A percentile compares a stretch with the other conserved stretches of the same genome.
These are phyloP conservation scores for Trametes pubescens DNA, from an alignment of 1,284 basidiomycete species.

Conservation along the genomic window DNA sequence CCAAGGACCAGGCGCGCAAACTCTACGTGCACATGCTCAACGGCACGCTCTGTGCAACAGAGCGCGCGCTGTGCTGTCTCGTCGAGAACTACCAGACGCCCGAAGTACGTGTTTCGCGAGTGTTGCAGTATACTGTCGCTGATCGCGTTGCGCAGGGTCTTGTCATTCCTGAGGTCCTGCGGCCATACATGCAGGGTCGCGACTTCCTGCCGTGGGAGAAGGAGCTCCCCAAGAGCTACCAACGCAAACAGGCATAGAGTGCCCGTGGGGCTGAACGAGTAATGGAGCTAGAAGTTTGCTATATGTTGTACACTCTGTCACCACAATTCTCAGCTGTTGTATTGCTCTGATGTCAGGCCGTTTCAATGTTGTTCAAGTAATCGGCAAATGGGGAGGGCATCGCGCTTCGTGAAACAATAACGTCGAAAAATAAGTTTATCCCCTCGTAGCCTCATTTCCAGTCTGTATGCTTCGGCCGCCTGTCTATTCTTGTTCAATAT, in stretches of 20 bases:
- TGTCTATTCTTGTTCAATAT: too few species aligned
- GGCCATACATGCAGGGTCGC: conserved; percentile 96
- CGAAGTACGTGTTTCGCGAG: conserved; percentile 64
- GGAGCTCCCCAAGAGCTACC: conserved; percentile 81
- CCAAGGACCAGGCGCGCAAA: conserved; percentile 87
- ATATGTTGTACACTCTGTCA: conserved; percentile 18
- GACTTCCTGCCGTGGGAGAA: conserved; percentile 92
- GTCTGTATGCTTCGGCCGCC: too few species aligned
- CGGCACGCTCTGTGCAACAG: conserved; percentile 97
- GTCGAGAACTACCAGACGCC: conserved; percentile 99
- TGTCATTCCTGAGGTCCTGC: conserved; percentile 86
- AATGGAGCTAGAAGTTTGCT: conserved; percentile 12
- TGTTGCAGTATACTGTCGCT: neutral
- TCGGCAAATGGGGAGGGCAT: too few species aligned
- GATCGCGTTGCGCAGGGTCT: conserved; percentile 67
- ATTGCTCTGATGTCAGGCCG: neutral
- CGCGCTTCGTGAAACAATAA: too few species aligned
- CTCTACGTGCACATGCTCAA: conserved; percentile 98
- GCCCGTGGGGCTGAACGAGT: neutral
- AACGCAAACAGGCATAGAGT: conserved; percentile 70
- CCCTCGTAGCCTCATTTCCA: too few species aligned
- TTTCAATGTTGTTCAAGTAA: too few species aligned
- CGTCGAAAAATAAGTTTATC: too few species aligned
- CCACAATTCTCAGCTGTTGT: neutral
- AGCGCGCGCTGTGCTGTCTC: conserved; percentile 94